Base-by-base conservation (phyloP, 2,329 filamentous ascomycete genomes). In the Trichoderma sp. region DNA sequence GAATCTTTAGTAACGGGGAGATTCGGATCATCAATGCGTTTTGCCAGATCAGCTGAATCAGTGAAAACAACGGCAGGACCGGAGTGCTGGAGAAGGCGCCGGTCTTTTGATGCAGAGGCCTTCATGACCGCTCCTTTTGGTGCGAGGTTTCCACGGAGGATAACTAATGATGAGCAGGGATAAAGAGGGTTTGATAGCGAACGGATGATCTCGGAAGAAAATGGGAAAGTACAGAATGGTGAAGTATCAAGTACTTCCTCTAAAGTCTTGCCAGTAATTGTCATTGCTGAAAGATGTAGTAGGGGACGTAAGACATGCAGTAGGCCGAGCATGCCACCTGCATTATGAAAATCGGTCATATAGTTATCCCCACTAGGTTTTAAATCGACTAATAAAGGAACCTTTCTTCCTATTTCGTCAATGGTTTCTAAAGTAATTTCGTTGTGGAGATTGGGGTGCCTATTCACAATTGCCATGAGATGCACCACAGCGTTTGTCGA, bases 301-400 rank as follows among this genome's bases (percentile, higher is more conserved):
- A 97, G 83, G 0, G 91, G 91, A 2, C 89, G 90, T 21, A 97
- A 85, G 27, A 92, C 82, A 73, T 94, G 93, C 72, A 97, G 87
- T 0, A 97, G 88, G 0, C 92, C 91, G 0, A 91, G 89, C 79
- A 96, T 93, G 37, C 94, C 94, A 72, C 74, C 76, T 21, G 96
- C 91, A 70, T 94, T 91, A 79, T 96, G 96, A 49, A 97, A 89
- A 76, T 97, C 94, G 5, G 91, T 92, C 90, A 97, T 96, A 78
- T 94, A 92, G 77, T 93, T 94, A 67, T 91, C 90, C 0, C 94
- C 94, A 70, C 88, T 92, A 0, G 94, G 94, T n/a, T 94, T 93
- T n/a, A 97, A 84, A 76, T 96, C 91, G 1, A 94, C 92, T 52
- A 97, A 87, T 75, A 96, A 89, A 0, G 93, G 93, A 1, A 94